phyloP scores from a whole-genome alignment of 345 rosid genomes.

The Gossypium mustelinum region DNA sequence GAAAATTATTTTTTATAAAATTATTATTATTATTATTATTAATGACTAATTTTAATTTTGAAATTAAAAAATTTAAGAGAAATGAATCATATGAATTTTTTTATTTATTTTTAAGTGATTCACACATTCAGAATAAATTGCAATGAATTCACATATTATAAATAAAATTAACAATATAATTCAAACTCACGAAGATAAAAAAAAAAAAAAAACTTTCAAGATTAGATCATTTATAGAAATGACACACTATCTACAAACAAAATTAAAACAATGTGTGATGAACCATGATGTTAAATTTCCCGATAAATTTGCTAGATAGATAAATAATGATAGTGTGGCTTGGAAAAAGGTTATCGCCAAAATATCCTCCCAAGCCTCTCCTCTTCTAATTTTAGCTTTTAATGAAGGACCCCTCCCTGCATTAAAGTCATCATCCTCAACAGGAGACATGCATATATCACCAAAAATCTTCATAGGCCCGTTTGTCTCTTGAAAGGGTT shows the following conservation, averaged over 20 bases:
- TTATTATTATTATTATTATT: too few relatives aligned
- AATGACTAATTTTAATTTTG: too few relatives aligned
- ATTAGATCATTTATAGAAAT: too few relatives aligned
- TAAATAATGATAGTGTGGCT: neutral
- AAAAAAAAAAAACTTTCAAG: too few relatives aligned
- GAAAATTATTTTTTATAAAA: too few relatives aligned
- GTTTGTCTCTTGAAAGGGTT: neutral
- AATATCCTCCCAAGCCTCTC: neutral
- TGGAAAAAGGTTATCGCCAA: neutral
- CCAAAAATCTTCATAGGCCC: neutral
- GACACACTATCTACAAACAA: too few relatives aligned
- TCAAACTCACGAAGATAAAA: too few relatives aligned
- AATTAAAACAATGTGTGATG: neutral
- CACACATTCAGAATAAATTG: too few relatives aligned
- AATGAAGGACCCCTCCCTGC: neutral
- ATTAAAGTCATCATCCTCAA: neutral
- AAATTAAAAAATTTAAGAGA: too few relatives aligned
- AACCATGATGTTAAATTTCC: neutral
- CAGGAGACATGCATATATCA: conserved; percentile 11
- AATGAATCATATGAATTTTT: too few relatives aligned
- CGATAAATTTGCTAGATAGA: neutral
- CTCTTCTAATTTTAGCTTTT: neutral
- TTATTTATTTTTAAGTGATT: too few relatives aligned
- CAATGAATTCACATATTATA: rapidly evolving
- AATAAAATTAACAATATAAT: too few relatives aligned